Evolutionary conservation across 352 stramenopile genomes (phyloP), one percentile per base, ranked within the genome.

Genomic region (Paralagenidium karlingii): DNA sequence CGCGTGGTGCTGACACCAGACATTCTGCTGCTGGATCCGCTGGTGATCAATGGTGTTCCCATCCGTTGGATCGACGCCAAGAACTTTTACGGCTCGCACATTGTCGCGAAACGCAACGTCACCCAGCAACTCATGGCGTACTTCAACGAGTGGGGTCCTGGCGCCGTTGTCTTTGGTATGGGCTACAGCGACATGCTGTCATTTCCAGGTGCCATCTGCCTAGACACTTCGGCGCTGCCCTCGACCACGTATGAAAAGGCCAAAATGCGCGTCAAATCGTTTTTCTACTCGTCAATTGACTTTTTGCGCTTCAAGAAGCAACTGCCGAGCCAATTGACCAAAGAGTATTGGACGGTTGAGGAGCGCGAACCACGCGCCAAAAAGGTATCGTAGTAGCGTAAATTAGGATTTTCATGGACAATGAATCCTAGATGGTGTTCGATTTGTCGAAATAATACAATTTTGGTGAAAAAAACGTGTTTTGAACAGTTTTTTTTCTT

Each of bases 71-170:
- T 90, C 45, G 76, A 90, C 39, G 76, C 76, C 27, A 90, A 90
- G 54, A 90, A 90, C 53, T 90, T 87, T 45, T 90, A 90, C 48
- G 76, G 76, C 24, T 73, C 76, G n/a, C 76, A 90, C 55, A 87
- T 90, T 40, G 76, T 90, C 31, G 86, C 73, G 53, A 90, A 90
- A 62, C 63, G 70, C 1, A 45, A 87, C 30, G 87, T 90, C 53
- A 76, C 74, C 21, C 82, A 79, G 24, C 76, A 90, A 39, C 49
- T 90, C 9, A 57, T 58, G 32, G 82, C 73, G 26, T 90, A 90
- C 49, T 73, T 90, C 12, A 90, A 87, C 47, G 76, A 90, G 54
- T 90, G 76, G 76, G 76, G 76, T 3, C 76, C 76, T 0, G 76
- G 76, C 6, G 76, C 76, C 18, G 85, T 90, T 34, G 73, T 90